Conservation (phyloP, 2,329 filamentous ascomycete species). For the Pochonia chlamydosporia region DNA sequence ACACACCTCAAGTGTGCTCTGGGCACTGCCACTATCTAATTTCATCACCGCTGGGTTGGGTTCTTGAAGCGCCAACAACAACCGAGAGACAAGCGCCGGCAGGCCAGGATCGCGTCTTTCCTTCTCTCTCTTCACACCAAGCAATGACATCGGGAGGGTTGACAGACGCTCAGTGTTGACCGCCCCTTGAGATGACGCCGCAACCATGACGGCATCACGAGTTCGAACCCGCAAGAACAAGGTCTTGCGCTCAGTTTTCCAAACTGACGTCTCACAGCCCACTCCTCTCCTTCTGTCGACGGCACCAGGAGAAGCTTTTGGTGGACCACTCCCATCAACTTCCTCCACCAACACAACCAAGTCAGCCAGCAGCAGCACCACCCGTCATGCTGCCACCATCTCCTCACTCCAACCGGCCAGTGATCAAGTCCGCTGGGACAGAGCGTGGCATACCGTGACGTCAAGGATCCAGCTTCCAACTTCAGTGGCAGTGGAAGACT, state of each 20-base stretch:
- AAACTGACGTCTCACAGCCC: conserved; percentile 42
- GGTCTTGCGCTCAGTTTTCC: conserved; percentile 52
- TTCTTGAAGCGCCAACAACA: background rate
- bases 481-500: conserved; percentile 49
- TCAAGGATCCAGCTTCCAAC: conserved; percentile 49
- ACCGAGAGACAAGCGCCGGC: background rate
- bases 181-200: background rate
- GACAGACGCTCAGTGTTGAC: too few species aligned
- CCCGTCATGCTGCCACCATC: conserved; percentile 1
- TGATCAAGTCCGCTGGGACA: conserved; percentile 53
- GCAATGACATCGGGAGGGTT: too few species aligned
- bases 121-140: background rate
- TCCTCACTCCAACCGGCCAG: conserved; percentile 21
- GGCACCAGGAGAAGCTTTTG: conserved; percentile 40
- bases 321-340: conserved; percentile 26
- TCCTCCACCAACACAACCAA: conserved; percentile 11
- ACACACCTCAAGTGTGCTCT: too few species aligned
- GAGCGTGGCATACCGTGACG: conserved; percentile 58
- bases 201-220: conserved; percentile 33
- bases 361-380: conserved; percentile 8
- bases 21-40: background rate
- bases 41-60: too few species aligned
- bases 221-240: conserved; percentile 42
- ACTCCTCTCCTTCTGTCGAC: conserved; percentile 37
- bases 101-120: background rate